A percentile compares a stretch with the other conserved stretches of the same genome.
Evolutionary conservation across 139 green algal genomes (phyloP).

Genomic region (Haematococcus lacustris): DNA sequence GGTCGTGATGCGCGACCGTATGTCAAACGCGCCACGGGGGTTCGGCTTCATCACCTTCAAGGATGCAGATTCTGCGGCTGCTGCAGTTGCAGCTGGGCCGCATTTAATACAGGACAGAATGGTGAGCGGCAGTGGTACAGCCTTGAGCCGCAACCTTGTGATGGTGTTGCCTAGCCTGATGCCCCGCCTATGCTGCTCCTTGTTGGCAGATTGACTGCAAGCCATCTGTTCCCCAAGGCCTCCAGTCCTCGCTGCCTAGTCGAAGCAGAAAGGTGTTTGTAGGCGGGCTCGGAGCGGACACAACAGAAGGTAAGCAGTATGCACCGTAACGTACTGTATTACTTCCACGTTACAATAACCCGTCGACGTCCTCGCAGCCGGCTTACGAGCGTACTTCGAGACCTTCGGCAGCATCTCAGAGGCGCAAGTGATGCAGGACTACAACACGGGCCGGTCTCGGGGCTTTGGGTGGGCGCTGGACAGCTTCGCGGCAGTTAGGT

Average conservation of each 20-base stretch:
- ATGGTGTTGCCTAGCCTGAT: neutral
- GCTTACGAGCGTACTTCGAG: conserved; percentile 75
- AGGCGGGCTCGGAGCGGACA: conserved; percentile 73
- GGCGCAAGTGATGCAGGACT: conserved; percentile 79
- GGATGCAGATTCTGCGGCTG: conserved; percentile 40
- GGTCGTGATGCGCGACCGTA: conserved; percentile 72
- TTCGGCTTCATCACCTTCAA: conserved; percentile 82
- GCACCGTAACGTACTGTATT: neutral
- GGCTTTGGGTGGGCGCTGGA: conserved; percentile 65
- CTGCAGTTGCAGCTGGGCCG: conserved; percentile 36
- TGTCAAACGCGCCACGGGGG: conserved; percentile 57
- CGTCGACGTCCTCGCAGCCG: conserved; percentile 29
- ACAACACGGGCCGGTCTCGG: conserved; percentile 58
- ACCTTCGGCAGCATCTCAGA: conserved; percentile 72
- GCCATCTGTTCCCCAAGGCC: conserved; percentile 61
- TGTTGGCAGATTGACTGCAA: conserved; percentile 67
- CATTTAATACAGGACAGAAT: conserved; percentile 62
- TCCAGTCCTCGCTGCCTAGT: conserved; percentile 40
- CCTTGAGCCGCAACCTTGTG: neutral
- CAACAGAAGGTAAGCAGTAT: conserved; percentile 53
- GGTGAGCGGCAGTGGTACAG: conserved; percentile 9
- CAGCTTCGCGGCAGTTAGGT: neutral
- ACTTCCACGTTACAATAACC: neutral
- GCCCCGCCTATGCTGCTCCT: neutral
- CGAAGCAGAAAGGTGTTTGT: conserved; percentile 77